These are phyloP conservation scores for Ceratonia siliqua DNA, from an alignment of 306 rosid species.

Conservation along the genomic window DNA sequence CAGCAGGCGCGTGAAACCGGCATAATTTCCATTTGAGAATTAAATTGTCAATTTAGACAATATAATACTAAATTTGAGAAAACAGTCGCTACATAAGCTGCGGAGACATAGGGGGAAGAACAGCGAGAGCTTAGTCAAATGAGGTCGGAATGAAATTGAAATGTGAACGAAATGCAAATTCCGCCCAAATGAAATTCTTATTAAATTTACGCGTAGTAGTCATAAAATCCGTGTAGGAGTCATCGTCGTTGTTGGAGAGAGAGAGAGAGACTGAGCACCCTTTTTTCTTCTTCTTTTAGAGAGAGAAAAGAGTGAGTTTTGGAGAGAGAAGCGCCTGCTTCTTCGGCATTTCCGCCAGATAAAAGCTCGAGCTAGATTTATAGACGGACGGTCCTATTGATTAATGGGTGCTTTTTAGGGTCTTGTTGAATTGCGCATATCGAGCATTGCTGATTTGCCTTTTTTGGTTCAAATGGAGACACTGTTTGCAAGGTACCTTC, in stretches of 20 bases:
- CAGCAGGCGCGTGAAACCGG: constrained; percentile 3
- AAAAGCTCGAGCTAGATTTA: constrained; percentile 35
- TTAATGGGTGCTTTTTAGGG: not conserved
- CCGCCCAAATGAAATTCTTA: constrained; percentile 49
- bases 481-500: constrained; percentile 8
- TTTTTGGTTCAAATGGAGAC: not conserved
- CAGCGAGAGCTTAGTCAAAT: constrained; percentile 24
- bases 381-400: constrained; percentile 25
- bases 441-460: constrained; percentile 20
- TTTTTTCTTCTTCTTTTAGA: not conserved
- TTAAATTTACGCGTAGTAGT: constrained; percentile 83
- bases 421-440: constrained; percentile 7
- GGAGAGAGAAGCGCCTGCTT: constrained; percentile 52
- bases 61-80: not conserved
- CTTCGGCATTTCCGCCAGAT: constrained; percentile 72
- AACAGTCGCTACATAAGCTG: constrained; percentile 35
- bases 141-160: constrained; percentile 99
- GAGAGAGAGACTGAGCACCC: no score
- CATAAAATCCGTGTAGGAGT: constrained; percentile 79
- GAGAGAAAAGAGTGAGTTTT: constrained; percentile 38
- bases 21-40: not conserved
- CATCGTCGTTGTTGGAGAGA: constrained; percentile 51
- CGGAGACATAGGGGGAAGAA: constrained; percentile 31
- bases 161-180: constrained; percentile 66
- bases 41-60: constrained; percentile 1